Percentiles rank a stretch among this genome's conserved stretches.
Conservation (phyloP, 352 stramenopile genomes). For the Pythium rishiriense region DNA sequence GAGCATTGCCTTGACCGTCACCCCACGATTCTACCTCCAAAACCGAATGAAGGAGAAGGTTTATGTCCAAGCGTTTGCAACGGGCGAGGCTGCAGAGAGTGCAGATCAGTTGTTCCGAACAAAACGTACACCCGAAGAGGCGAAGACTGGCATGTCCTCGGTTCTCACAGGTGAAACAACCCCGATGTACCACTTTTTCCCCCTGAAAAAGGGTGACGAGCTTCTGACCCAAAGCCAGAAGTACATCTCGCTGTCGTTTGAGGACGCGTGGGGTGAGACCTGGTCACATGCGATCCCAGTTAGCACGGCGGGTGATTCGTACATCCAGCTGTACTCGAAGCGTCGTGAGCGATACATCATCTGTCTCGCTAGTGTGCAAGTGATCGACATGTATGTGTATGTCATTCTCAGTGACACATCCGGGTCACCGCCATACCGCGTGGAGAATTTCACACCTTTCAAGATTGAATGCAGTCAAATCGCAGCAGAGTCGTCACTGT, state of each 20-base stretch:
- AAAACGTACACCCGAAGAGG: constrained; percentile 62
- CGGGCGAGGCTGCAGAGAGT: constrained; percentile 56
- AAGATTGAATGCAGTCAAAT: constrained; percentile 75
- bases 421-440: constrained; percentile 74
- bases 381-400: constrained; percentile 90
- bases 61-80: constrained; percentile 72
- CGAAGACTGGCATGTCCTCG: constrained; percentile 47
- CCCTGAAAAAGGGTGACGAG: constrained; percentile 69
- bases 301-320: constrained; percentile 74
- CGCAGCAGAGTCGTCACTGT: constrained; percentile 44
- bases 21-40: constrained; percentile 80
- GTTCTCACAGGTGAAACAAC: constrained; percentile 65
- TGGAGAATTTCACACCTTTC: constrained; percentile 89
- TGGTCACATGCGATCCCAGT: constrained; percentile 86
- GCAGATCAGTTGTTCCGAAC: constrained; percentile 68
- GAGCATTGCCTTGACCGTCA: constrained; percentile 75
- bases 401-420: constrained; percentile 85
- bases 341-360: constrained; percentile 74
- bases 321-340: constrained; percentile 80
- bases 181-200: constrained; percentile 76
- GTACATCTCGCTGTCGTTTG: constrained; percentile 83
- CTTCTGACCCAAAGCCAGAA: constrained; percentile 55
- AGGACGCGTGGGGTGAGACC: constrained; percentile 47
- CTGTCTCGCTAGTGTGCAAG: constrained; percentile 81
- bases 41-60: constrained; percentile 83